Evolutionary conservation across 148 eudicot species (phyloP).

Genomic region (Spergularia marina): DNA sequence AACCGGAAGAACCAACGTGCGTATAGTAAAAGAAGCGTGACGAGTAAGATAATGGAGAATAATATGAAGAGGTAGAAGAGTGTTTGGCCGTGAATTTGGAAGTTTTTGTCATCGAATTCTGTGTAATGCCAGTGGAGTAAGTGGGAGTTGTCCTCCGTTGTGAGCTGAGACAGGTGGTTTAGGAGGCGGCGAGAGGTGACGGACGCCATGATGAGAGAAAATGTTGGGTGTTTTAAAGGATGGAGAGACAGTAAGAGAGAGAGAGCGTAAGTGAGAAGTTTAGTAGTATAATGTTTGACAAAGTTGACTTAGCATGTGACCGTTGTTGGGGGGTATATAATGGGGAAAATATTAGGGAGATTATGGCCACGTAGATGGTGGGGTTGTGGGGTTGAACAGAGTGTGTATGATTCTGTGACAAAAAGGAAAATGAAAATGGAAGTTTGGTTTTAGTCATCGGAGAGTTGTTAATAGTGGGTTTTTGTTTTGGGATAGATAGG

Average conservation of each 20-base stretch:
- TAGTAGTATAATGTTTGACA: not conserved
- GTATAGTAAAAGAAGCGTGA: slow-evolving; percentile 52
- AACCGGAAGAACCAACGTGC: slow-evolving; percentile 64
- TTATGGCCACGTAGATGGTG: slow-evolving; percentile 12
- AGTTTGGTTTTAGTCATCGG: slow-evolving; percentile 12
- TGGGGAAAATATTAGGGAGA: slow-evolving; percentile 6
- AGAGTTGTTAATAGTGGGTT: too few species aligned
- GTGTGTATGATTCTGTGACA: slow-evolving; percentile 1
- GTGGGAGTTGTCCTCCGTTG: slow-evolving; percentile 27
- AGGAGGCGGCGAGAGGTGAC: slow-evolving; percentile 20
- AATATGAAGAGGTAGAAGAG: slow-evolving; percentile 63
- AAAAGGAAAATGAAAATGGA: not conserved
- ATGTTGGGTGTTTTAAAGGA: too few species aligned
- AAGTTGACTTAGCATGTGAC: slow-evolving; percentile 3
- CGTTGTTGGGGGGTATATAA: slow-evolving; percentile 13
- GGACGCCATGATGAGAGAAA: slow-evolving; percentile 5
- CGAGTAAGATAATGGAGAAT: slow-evolving; percentile 49
- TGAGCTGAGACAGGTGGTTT: slow-evolving; percentile 29
- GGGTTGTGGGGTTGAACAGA: not conserved
- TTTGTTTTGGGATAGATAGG: too few species aligned
- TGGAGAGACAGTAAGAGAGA: slow-evolving; percentile 5
- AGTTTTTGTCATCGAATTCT: slow-evolving; percentile 58
- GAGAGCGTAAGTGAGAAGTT: not conserved
- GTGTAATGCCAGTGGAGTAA: slow-evolving; percentile 70
- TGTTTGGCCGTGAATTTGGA: slow-evolving; percentile 66